These are phyloP conservation scores for Metschnikowia reukaufii DNA, from an alignment of 805 yeast genomes.

Conservation along the genomic window DNA sequence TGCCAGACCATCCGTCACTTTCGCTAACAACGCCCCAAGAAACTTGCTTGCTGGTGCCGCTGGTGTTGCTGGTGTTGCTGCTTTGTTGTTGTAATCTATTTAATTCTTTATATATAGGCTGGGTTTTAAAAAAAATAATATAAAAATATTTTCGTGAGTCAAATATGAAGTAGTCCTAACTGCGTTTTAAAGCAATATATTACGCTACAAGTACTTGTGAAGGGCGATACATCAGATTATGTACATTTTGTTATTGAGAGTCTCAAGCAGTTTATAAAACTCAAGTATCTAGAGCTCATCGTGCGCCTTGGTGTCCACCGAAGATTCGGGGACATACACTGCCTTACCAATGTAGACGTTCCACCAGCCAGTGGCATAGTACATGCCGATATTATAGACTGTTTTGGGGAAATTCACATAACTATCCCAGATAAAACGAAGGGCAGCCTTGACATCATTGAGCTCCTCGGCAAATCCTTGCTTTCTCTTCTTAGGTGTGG, in stretches of 20 bases:
- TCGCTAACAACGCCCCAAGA: constrained; percentile 35
- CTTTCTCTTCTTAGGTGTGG: constrained; percentile 3
- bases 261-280: not conserved
- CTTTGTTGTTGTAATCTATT: constrained; percentile 28
- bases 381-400: constrained; percentile 49
- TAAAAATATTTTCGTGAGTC: no score
- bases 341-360: constrained; percentile 66
- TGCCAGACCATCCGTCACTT: constrained; percentile 26
- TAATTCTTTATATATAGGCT: constrained; percentile 6
- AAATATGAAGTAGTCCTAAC: no score
- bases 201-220: no score
- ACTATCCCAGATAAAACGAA: constrained; percentile 62
- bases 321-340: constrained; percentile 18
- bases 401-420: constrained; percentile 71
- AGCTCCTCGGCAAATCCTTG: constrained; percentile 42
- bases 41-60: constrained; percentile 34
- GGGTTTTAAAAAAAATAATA: constrained; percentile 3
- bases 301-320: constrained; percentile 7
- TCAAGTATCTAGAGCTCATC: constrained; percentile 17
- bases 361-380: constrained; percentile 63
- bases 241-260: not conserved
- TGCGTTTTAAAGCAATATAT: no score
- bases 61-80: constrained; percentile 44
- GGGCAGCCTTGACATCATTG: constrained; percentile 55
- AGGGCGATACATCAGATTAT: not conserved